Evolutionary conservation across 208 protist species (phyloP).

Genomic region (Herpetomonas samuelpessoai): DNA sequence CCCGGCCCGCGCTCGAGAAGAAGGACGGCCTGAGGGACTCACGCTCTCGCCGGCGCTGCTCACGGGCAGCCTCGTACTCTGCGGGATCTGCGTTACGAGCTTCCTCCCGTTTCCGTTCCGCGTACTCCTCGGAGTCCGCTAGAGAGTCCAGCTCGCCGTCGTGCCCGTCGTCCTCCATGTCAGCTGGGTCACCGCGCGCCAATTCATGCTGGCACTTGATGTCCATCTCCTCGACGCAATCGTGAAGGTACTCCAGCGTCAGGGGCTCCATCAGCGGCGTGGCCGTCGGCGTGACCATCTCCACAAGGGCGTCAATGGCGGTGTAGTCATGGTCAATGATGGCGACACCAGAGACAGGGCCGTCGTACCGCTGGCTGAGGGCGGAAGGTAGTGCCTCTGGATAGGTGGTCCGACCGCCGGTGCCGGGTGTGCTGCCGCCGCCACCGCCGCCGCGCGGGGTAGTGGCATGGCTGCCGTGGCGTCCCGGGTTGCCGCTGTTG

Average conservation of each 20-base stretch:
- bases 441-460: too few relatives aligned
- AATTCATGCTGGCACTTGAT: not conserved
- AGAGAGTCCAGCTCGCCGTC: not conserved
- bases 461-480: too few relatives aligned
- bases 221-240: not conserved
- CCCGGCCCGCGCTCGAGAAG: not conserved
- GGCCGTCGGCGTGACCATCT: slow-evolving; percentile 4
- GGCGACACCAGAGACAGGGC: slow-evolving; percentile 18
- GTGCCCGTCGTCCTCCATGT: not conserved
- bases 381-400: slow-evolving; percentile 17
- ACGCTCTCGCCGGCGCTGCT: not conserved
- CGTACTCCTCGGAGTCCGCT: not conserved
- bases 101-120: not conserved
- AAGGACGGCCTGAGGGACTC: not conserved
- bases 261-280: slow-evolving; percentile 1
- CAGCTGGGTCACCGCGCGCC: too few relatives aligned
- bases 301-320: not conserved
- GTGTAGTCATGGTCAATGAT: slow-evolving; percentile 15
- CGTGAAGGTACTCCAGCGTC: not conserved
- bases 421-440: not conserved
- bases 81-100: not conserved
- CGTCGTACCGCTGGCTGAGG: slow-evolving; percentile 6
- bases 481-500: too few relatives aligned
- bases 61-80: not conserved
- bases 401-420: not conserved